Evolutionary conservation across 768 basidiomycete genomes (phyloP), one percentile per base, ranked within the genome.

Genomic region (Mycena galericulata): DNA sequence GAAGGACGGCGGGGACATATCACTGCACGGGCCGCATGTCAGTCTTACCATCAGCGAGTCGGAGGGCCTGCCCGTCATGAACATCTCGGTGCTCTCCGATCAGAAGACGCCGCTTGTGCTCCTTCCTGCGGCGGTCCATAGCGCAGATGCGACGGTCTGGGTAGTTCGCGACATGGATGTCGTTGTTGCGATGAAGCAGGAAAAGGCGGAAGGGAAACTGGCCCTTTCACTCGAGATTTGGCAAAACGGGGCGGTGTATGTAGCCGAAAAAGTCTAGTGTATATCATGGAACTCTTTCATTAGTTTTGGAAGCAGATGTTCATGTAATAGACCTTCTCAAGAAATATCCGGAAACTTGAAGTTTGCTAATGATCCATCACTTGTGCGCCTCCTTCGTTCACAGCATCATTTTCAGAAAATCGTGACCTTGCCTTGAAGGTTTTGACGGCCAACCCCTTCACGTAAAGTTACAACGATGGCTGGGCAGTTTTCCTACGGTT

Each of bases 121-220:
- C 0, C 56, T 68, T 14, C 67, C 67, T 18, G 62, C 67, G 8
- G 67, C 62, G 12, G 43, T 56, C 32, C 49, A 63, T 36, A 30
- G 53, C 10, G 15, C 54, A 27, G 61, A 34, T 22, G 32, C 29
- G 12, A 63, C 12, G 2, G 29, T 63, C 20, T 67, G 59, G 66
- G 54, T 56, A 4, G 66, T 61, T 20, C 67, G 67, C 36, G 53
- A 59, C 50, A 64, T 64, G 57, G 22, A 63, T 15, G 60, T 68
- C 12, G 38, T 30, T 14, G 67, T 63, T 6, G 46, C 40, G 14
- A 63, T 68, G 55, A 68, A 63, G 41, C 15, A 63, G 55, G 29
- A 3, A 11, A 41, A 61, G 17, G 29, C 24, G 8, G 66, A 56
- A 4, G 38, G 27, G 15, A 46, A 63, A 26, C 29, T 22, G 5